Evolutionary conservation across 768 basidiomycete genomes (phyloP), one percentile per base, ranked within the genome.

Genomic region (Floccularia luteovirens): DNA sequence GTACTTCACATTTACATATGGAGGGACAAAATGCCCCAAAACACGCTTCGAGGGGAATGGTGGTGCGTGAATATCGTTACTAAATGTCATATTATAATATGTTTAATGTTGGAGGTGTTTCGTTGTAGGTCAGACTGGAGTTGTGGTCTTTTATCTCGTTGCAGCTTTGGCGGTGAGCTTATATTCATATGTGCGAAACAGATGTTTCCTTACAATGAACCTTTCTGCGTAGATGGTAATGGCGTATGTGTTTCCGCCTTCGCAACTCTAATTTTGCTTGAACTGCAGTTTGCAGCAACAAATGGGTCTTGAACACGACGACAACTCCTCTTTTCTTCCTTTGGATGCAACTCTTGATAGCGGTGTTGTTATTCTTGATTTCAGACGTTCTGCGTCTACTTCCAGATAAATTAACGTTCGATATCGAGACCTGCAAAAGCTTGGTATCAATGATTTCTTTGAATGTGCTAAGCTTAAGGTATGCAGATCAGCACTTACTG

Each of bases 401-500:
- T 11, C 82, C 82, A 31, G 64, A 88, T 28, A 75, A 77, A 11
- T 56, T 86, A 19, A 70, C 74, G 3, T 66, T 92, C 43, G 79
- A 90, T 46, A 24, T 62, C n/a, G 64, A 69, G 38, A 69, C 79
- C 11, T 72, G 79, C 53, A 87, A 79, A 55, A 84, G 83, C 5
- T 72, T 98, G 10, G 62, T 75, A 6, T 79, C 90, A 3, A 81
- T 86, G 63, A 74, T 92, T 17, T 62, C 61, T 14, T 64, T 93
- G 45, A 94, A 87, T 48, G 79, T 94, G 22, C 53, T 92, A 23
- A 88, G 89, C 3, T 69, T 96, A 43, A 90, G 82, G 89, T 89
- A 54, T 31, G 61, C 41, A 20, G 14, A 5, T 36, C 32, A 11
- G 5, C 17, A 4, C 17, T 39, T 16, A 32, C 7, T 24, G 16